phyloP scores from a whole-genome alignment of 352 stramenopile genomes.

The Globisporangium solare region DNA sequence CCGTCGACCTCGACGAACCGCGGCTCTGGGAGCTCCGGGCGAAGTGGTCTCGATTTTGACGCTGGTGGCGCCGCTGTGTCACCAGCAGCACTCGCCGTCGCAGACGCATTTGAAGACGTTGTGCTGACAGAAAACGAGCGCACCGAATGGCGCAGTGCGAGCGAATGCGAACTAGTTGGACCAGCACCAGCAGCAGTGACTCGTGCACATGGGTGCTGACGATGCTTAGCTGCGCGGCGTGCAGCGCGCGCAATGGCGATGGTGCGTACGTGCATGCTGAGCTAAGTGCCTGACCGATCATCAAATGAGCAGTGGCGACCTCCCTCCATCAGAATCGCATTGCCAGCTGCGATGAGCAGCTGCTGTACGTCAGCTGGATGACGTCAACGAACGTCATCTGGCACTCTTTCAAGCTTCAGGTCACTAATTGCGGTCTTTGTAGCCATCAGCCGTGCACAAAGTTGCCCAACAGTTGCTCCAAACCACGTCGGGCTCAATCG shows the following conservation, averaged over 20 bases:
- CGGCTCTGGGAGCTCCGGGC: conserved; percentile 22
- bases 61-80: background rate
- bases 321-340: too few species aligned
- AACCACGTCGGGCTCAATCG: too few species aligned
- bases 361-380: too few species aligned
- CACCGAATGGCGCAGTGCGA: background rate
- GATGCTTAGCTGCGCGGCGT: background rate
- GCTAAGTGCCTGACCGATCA: background rate
- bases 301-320: background rate
- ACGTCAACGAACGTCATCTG: too few species aligned
- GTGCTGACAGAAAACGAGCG: background rate
- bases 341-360: too few species aligned
- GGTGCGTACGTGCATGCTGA: background rate
- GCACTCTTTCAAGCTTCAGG: too few species aligned
- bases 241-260: background rate
- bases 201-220: background rate
- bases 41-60: background rate
- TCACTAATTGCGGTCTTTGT: too few species aligned
- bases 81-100: background rate
- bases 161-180: background rate
- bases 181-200: background rate
- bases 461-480: too few species aligned
- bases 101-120: background rate
- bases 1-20: conserved; percentile 24
- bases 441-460: too few species aligned